phyloP scores from a whole-genome alignment of 768 basidiomycete genomes.

The Ephemerocybe angulata region DNA sequence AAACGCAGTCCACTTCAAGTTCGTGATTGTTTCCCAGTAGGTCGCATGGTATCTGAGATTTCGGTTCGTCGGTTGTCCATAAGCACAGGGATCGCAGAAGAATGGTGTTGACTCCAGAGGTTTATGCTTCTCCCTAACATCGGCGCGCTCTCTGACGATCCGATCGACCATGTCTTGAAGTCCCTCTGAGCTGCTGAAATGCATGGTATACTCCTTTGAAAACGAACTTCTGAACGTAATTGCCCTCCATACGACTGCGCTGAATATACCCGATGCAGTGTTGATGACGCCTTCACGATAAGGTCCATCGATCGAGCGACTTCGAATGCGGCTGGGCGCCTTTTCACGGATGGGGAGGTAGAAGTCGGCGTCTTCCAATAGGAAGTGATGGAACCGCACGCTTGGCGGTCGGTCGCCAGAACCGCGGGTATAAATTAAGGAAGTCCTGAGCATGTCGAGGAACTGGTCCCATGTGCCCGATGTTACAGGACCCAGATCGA shows the following conservation, averaged over 20 bases:
- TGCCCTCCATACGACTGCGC: conserved; percentile 6
- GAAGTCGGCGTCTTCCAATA: not conserved
- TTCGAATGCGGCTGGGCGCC: not conserved
- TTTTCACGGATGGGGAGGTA: conserved; percentile 9
- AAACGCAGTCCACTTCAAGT: not conserved
- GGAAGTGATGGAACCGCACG: not conserved
- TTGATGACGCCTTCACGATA: not conserved
- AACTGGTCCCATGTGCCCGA: not conserved
- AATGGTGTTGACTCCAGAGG: no score
- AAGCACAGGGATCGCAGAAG: no score
- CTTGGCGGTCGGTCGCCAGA: not conserved
- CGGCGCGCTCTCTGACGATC: not conserved
- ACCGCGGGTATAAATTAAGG: not conserved
- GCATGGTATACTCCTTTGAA: not conserved
- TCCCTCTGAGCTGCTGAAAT: not conserved
- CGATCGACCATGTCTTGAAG: not conserved
- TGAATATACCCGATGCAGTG: conserved; percentile 8
- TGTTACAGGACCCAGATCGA: no score
- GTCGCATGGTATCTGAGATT: not conserved
- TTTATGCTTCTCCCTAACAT: no score
- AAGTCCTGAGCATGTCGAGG: not conserved
- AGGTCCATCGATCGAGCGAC: not conserved
- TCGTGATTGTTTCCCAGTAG: not conserved
- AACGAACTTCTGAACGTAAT: conserved; percentile 6
- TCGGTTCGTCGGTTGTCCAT: no score